Conservation (phyloP, 2,329 filamentous ascomycete species). For the Ophiostoma populinum region DNA sequence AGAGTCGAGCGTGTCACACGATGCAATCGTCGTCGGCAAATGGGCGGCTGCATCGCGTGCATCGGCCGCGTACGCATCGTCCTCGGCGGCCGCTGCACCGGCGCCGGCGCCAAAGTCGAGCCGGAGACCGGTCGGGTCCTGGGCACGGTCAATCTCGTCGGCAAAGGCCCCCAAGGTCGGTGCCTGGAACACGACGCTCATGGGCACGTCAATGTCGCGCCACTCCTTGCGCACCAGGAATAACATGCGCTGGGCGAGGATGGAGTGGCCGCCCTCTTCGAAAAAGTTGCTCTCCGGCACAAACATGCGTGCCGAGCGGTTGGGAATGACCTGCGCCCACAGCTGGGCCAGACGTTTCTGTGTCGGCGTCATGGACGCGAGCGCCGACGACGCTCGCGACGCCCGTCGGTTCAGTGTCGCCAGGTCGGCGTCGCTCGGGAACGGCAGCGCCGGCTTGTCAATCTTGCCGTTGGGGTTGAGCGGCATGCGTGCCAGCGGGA, state of each 20-base stretch:
- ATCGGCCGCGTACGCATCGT: constrained; percentile 10
- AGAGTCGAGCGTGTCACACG: neutral
- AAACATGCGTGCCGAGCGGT: constrained; percentile 38
- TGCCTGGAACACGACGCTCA: constrained; percentile 52
- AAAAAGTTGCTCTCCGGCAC: constrained; percentile 49
- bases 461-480: constrained; percentile 64
- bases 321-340: constrained; percentile 55
- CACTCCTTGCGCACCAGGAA: constrained; percentile 37
- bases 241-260: constrained; percentile 67
- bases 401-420: constrained; percentile 11
- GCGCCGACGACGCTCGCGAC: constrained; percentile 10
- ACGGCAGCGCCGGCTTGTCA: constrained; percentile 62
- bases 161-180: constrained; percentile 32
- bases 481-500: constrained; percentile 44
- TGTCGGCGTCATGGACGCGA: constrained; percentile 26
- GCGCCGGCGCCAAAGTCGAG: constrained; percentile 5
- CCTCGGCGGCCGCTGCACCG: constrained; percentile 7
- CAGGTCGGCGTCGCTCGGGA: constrained; percentile 50
- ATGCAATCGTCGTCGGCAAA: constrained; percentile 14
- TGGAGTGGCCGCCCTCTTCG: constrained; percentile 63
- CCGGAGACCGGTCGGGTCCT: constrained; percentile 10
- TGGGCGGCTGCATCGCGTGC: constrained; percentile 5
- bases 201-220: constrained; percentile 36
- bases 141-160: constrained; percentile 25
- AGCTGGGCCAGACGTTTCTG: constrained; percentile 51